Percentiles rank a stretch among this genome's conserved stretches.
Evolutionary conservation across 345 rosid genomes (phyloP).

Genomic region (Hibiscus trionum): DNA sequence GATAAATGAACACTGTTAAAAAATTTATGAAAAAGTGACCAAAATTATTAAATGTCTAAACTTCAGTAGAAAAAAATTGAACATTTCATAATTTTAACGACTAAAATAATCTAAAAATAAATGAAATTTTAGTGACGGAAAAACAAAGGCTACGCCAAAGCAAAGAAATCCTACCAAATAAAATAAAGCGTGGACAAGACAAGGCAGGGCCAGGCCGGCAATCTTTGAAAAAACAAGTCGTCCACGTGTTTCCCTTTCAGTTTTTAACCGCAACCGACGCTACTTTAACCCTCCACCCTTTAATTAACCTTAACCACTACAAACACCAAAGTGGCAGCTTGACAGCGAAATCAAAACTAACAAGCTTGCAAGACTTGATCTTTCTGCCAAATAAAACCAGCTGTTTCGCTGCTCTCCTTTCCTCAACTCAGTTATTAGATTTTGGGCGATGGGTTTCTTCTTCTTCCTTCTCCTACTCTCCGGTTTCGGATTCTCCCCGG

Average conservation of each 20-base stretch:
- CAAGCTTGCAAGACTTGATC: background rate
- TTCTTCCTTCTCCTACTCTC: background rate
- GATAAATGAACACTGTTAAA: too few species aligned
- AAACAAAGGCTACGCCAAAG: background rate
- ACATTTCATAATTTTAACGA: too few species aligned
- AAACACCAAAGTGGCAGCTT: background rate
- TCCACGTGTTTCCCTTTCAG: background rate
- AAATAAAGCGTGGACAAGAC: background rate
- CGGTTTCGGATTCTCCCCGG: background rate
- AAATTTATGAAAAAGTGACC: too few species aligned
- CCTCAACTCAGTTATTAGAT: background rate
- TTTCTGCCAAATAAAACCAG: too few species aligned
- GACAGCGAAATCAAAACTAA: background rate
- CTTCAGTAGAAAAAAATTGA: too few species aligned
- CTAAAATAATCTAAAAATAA: too few species aligned
- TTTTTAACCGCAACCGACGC: background rate
- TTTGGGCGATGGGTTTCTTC: background rate
- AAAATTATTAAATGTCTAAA: too few species aligned
- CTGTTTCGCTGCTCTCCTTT: background rate
- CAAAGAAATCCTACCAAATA: background rate
- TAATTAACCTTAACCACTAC: background rate
- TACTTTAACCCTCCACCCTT: background rate
- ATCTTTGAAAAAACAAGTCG: background rate
- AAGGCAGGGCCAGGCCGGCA: background rate
- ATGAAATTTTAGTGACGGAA: too few species aligned